phyloP scores from a whole-genome alignment of 2,329 filamentous ascomycete genomes.

The Claviceps capensis region DNA sequence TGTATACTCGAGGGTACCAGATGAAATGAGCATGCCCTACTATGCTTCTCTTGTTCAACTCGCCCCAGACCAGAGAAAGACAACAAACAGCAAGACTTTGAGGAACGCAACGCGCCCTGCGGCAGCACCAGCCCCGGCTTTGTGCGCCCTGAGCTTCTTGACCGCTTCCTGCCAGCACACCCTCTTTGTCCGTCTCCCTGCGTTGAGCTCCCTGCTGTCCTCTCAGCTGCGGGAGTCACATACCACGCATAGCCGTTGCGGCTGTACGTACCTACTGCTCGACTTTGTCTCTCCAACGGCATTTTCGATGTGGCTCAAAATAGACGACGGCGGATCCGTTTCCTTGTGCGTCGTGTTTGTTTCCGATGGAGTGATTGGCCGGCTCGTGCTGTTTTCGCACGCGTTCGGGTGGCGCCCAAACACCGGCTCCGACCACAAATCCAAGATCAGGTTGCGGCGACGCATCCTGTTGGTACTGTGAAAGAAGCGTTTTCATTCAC shows the following conservation, averaged over 20 bases:
- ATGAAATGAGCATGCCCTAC: not conserved
- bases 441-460: no score
- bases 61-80: not conserved
- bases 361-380: not conserved
- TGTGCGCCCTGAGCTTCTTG: not conserved
- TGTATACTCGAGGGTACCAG: not conserved
- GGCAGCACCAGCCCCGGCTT: not conserved
- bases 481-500: no score
- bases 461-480: no score
- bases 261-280: not conserved
- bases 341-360: not conserved
- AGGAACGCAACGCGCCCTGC: not conserved
- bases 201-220: no score
- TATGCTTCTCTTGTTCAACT: not conserved
- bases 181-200: not conserved
- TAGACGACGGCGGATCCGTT: not conserved
- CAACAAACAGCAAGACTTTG: not conserved
- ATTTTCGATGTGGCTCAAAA: not conserved
- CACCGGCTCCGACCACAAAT: not conserved
- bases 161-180: slow-evolving; percentile 4
- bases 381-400: not conserved
- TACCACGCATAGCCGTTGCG: no score
- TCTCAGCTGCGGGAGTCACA: no score
- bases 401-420: not conserved
- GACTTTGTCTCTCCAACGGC: not conserved